Percentiles rank a stretch among this genome's conserved stretches.
Evolutionary conservation across 805 yeast genomes (phyloP).

Genomic region (Candida wancherniae): DNA sequence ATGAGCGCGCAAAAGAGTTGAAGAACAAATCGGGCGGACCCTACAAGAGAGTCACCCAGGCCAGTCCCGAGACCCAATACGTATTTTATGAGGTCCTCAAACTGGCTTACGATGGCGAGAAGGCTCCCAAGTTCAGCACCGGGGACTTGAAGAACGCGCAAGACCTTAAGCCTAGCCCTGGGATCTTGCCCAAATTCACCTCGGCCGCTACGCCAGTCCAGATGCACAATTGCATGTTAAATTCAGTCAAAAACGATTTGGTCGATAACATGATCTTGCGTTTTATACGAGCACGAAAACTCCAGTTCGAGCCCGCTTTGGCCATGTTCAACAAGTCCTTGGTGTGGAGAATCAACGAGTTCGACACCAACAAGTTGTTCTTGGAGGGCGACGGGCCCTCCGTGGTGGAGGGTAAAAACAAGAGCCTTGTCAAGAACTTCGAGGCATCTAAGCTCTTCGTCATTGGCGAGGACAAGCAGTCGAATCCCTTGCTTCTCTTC

Average conservation of each 20-base stretch:
- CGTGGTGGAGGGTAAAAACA: constrained; percentile 32
- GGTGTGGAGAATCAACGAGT: constrained; percentile 67
- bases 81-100: too few species aligned
- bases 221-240: constrained; percentile 51
- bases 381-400: constrained; percentile 67
- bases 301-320: constrained; percentile 64
- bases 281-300: constrained; percentile 82
- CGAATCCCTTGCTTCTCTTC: constrained; percentile 77
- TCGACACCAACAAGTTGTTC: constrained; percentile 52
- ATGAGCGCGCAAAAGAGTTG: constrained; percentile 25
- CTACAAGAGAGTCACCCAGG: too few species aligned
- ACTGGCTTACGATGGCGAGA: too few species aligned
- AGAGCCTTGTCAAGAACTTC: constrained; percentile 52
- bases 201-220: too few species aligned
- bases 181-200: too few species aligned
- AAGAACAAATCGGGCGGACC: too few species aligned
- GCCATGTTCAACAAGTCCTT: constrained; percentile 70
- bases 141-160: too few species aligned
- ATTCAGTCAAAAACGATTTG: constrained; percentile 64
- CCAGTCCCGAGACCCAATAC: too few species aligned
- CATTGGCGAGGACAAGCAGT: constrained; percentile 65
- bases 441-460: constrained; percentile 66
- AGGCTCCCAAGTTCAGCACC: too few species aligned
- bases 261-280: constrained; percentile 77
- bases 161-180: too few species aligned